These are phyloP conservation scores for Monilinia fructicola DNA, from an alignment of 2,329 filamentous ascomycete species.

Conservation along the genomic window DNA sequence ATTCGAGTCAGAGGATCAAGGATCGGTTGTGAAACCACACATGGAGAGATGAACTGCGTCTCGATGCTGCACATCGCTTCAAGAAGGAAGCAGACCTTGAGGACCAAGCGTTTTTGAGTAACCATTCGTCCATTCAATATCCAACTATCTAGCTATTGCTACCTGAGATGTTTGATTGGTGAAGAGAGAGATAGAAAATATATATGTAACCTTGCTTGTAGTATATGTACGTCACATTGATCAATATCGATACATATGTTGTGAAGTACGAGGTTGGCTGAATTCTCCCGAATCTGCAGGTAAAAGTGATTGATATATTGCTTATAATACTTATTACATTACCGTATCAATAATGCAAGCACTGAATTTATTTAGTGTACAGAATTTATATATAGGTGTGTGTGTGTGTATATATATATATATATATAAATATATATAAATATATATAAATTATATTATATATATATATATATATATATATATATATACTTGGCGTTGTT, in stretches of 20 bases:
- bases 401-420: no score
- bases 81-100: neutral
- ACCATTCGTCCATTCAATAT: neutral
- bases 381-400: no score
- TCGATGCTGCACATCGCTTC: slow-evolving; percentile 3
- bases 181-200: neutral
- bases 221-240: neutral
- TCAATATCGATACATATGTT: slow-evolving; percentile 18
- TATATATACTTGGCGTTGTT: no score
- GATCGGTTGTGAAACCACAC: slow-evolving; percentile 11
- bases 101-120: slow-evolving; percentile 17
- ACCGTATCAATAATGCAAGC: neutral
- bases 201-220: neutral
- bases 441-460: no score
- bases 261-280: slow-evolving; percentile 18
- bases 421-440: no score
- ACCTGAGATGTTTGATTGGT: neutral
- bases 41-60: neutral
- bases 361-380: neutral
- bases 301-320: neutral
- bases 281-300: slow-evolving; percentile 4
- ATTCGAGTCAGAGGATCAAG: neutral
- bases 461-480: no score
- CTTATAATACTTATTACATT: neutral
- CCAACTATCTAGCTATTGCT: neutral